Base-by-base conservation (phyloP, 2,329 filamentous ascomycete species). In the Nemania diffusa region DNA sequence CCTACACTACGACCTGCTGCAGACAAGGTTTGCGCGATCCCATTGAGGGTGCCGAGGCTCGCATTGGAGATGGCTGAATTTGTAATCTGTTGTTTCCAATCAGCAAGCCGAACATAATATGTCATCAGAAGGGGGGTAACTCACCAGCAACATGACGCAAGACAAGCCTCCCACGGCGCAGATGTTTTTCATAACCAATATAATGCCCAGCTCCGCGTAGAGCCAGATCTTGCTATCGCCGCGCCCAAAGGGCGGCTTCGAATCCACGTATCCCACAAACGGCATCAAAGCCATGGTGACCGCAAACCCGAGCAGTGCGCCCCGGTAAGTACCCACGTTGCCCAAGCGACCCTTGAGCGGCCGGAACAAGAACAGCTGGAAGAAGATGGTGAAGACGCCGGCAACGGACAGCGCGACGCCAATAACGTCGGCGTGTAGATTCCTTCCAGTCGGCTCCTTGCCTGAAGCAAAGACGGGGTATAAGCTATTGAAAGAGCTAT, bases 401-500 rank as follows among this genome's bases (percentile, higher is more conserved):
- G 95, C 93, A 69, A 97, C 90, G 0, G 92, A 95, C 59, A 97
- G 84, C 0, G 92, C 92, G 20, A 97, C 80, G 0, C 96, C 96
- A 51, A 98, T 97, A 67, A 92, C 93, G 64, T 89, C 86, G 0
- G 95, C 93, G 0, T 86, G 86, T 3, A 98, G 83, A 0, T 85
- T 84, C 46, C 96, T 91, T 20, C 96, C 96, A 0, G 90, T 90
- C 0, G 96, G 96, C 0, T 89, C 84, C 0, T 86, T 79, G 0
- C 91, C 89, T 62, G 94, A 90, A 0, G 91, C 92, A 74, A 98
- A 99, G 61, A 98, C 95, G 0, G 96, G 96, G 74, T 97, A 99
- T 0, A 99, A 84, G 20, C 93, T 95, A 80, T 97, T 97, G 85
- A 94, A 99, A 3, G 93, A 94, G 71, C 97, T 93, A 78, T 98